Conservation (phyloP, 2,329 filamentous ascomycete species). For the Cladosporium oxysporum region DNA sequence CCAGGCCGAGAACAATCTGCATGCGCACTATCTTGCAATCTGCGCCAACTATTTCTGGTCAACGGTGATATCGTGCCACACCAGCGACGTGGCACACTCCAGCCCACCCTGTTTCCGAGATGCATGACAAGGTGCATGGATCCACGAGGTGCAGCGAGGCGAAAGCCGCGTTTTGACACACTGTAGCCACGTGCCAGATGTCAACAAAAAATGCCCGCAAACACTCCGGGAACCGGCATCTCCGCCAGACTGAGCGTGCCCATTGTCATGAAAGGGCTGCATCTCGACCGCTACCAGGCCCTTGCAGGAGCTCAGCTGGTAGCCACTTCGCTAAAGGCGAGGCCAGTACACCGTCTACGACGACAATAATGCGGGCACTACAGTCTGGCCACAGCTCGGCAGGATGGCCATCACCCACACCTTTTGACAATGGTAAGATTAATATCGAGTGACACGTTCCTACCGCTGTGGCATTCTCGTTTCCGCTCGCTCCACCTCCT, state of each 20-base stretch:
- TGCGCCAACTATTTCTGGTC: not conserved
- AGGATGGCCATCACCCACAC: not conserved
- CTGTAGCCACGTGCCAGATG: not conserved
- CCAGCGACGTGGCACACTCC: not conserved
- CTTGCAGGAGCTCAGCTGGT: constrained; percentile 5
- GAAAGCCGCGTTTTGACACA: not conserved
- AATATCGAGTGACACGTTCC: not conserved
- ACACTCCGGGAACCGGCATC: constrained; percentile 1
- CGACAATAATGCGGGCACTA: not conserved
- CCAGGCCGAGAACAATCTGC: not conserved
- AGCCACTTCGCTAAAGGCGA: not conserved
- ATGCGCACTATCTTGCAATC: not conserved
- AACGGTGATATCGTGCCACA: not conserved
- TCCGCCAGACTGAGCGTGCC: not conserved
- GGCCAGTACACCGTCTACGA: not conserved
- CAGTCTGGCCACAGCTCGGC: constrained; percentile 4
- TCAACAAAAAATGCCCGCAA: not conserved
- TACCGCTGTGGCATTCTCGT: not conserved
- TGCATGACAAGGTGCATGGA: not conserved
- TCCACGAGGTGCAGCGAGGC: not conserved
- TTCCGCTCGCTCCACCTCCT: not conserved
- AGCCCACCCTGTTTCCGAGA: not conserved
- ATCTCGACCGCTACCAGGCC: not conserved
- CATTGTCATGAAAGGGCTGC: not conserved
- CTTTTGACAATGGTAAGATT: not conserved